Evolutionary conservation across 1,284 basidiomycete species (phyloP).

Genomic region (Uromyces viciae-fabae): DNA sequence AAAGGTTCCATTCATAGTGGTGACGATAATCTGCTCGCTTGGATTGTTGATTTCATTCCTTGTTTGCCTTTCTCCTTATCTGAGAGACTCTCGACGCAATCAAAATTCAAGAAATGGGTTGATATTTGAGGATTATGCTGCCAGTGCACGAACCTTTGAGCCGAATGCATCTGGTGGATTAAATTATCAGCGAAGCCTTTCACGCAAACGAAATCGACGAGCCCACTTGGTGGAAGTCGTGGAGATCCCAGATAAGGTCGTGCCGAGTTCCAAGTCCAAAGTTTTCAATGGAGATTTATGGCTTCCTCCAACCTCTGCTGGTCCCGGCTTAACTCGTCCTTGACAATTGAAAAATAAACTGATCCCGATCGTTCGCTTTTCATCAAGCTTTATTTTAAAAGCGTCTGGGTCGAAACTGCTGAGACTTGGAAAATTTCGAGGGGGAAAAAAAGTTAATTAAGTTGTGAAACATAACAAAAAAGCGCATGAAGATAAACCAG

Average conservation of each 20-base stretch:
- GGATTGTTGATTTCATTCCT: background rate
- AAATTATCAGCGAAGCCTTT: constrained; percentile 28
- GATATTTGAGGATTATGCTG: constrained; percentile 19
- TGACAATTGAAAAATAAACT: background rate
- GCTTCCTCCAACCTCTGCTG: constrained; percentile 19
- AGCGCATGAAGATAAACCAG: too few species aligned
- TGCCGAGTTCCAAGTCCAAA: background rate
- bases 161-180: constrained; percentile 10
- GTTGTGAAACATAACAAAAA: too few species aligned
- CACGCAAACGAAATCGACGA: constrained; percentile 2
- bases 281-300: background rate
- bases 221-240: background rate
- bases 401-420: too few species aligned
- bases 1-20: background rate
- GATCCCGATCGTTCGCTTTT: too few species aligned
- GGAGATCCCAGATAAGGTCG: background rate
- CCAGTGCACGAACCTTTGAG: constrained; percentile 5
- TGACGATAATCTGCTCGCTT: background rate
- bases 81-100: background rate
- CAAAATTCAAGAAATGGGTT: background rate
- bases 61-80: background rate
- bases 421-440: too few species aligned
- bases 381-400: too few species aligned
- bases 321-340: background rate
- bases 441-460: too few species aligned